Base-by-base conservation (phyloP, 2,329 filamentous ascomycete species). In the Curvularia sp. region DNA sequence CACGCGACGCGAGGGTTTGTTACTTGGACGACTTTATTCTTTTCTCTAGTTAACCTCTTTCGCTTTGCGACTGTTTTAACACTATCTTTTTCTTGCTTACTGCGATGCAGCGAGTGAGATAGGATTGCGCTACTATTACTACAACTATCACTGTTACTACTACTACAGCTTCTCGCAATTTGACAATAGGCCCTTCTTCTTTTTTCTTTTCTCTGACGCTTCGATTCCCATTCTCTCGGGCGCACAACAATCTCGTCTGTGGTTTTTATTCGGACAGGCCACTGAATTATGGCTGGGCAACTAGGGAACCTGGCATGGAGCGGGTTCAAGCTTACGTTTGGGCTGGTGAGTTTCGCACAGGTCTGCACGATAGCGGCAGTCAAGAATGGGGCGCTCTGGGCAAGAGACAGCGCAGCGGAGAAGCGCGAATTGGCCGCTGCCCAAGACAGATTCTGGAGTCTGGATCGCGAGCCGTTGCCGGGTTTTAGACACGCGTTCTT, bases 401-500 rank as follows among this genome's bases (percentile, higher is more conserved):
- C 69, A 13, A 63, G 57, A 28, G 65, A 71, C 25, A 70, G 54
- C 15, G 60, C 65, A 8, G 66, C 71, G 28, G 72, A 74, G 61
- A 72, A 72, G 47, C 46, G 36, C 19, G 56, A 55, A 36, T 39
- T 59, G 52, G 9, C 36, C 48, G 28, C 45, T 86, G 85, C 82
- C 52, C 81, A 81, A 62, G 74, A 83, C 59, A 77, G 78, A 38
- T 78, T 86, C 63, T 87, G 85, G 85, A 80, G 83, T 59, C 76
- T 86, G 8, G 80, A 80, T 12, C 78, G 79, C 49, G 71, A 78
- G n/a, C 72, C 74, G 3, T 78, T 79, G 32, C 74, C 76, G 10
- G 79, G 78, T 15, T 77, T 85, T 41, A 77, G 72, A 21, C 85
- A 87, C 69, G 75, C 79, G 27, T 84, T 87, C 64, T 76, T 84